Evolutionary conservation across 192 early-diverging fungal species (phyloP).

Genomic region (Podila clonocystis): DNA sequence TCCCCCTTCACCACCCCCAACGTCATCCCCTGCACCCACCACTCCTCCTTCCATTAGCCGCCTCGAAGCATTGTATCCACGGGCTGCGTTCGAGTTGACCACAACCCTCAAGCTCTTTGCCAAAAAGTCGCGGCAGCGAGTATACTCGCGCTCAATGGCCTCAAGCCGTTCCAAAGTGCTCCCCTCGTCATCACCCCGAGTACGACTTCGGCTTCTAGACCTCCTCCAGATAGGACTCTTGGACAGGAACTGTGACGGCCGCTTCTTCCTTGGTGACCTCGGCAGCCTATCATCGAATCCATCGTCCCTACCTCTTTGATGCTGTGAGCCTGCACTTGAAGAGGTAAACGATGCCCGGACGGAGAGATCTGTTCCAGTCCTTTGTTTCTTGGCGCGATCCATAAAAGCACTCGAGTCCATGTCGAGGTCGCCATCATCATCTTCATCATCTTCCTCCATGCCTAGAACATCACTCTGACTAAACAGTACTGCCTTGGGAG

Average conservation of each 20-base stretch:
- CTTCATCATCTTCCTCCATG: neutral
- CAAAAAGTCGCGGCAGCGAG: conserved; percentile 31
- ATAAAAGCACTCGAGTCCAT: neutral
- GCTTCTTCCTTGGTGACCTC: neutral
- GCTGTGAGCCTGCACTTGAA: neutral
- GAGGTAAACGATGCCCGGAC: neutral
- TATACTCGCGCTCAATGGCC: conserved; percentile 37
- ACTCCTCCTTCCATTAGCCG: neutral
- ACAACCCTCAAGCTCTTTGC: conserved; percentile 36
- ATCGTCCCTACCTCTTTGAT: neutral
- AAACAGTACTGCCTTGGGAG: neutral
- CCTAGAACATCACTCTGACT: neutral
- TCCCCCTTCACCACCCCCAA: conserved; percentile 19
- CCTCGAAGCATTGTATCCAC: conserved; percentile 15
- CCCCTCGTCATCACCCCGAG: too few species aligned
- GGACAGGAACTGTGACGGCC: neutral
- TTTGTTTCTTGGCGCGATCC: conserved; percentile 24
- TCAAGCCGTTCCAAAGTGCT: conserved; percentile 13
- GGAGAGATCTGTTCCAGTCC: neutral
- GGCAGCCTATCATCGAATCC: conserved; percentile 1
- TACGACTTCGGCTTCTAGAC: neutral
- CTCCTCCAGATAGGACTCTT: neutral
- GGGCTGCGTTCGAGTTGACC: conserved; percentile 34
- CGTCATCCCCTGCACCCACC: neutral
- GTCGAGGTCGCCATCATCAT: neutral